These are phyloP conservation scores for Sparassis latifolia DNA, from an alignment of 1,284 basidiomycete genomes.

Conservation along the genomic window DNA sequence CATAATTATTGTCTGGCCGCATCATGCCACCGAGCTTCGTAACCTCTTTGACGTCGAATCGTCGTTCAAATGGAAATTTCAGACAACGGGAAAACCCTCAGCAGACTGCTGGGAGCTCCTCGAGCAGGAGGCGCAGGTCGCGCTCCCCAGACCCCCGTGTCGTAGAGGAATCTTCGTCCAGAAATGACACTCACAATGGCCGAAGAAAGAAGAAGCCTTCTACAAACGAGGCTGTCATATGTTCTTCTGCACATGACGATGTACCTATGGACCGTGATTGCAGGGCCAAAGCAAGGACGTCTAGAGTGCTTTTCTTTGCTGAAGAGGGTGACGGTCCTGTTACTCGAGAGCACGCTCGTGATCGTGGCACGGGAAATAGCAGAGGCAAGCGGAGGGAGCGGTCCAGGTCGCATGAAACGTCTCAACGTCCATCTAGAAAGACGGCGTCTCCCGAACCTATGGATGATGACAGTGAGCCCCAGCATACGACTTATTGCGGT, in stretches of 20 bases:
- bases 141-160: conserved; percentile 19
- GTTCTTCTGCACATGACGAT: conserved; percentile 9
- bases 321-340: conserved; percentile 14
- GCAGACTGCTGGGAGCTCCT: background rate
- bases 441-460: conserved; percentile 9
- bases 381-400: conserved; percentile 21
- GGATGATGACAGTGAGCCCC: conserved; percentile 10
- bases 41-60: conserved; percentile 5
- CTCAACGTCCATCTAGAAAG: conserved; percentile 11
- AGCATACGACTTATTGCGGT: conserved; percentile 17
- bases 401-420: conserved; percentile 20
- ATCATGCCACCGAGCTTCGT: conserved; percentile 11
- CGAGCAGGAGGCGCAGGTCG: conserved; percentile 17
- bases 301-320: conserved; percentile 9
- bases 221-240: conserved; percentile 1
- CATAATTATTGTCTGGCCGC: background rate
- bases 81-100: conserved; percentile 15
- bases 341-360: conserved; percentile 8
- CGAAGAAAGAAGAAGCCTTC: conserved; percentile 15
- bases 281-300: conserved; percentile 13
- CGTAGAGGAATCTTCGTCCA: conserved; percentile 9
- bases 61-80: conserved; percentile 11
- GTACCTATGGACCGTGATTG: conserved; percentile 7
- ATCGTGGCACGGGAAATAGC: conserved; percentile 1
- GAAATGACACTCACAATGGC: conserved; percentile 5